Base-by-base conservation (phyloP, 2,329 filamentous ascomycete genomes). In the Nemania serpens region DNA sequence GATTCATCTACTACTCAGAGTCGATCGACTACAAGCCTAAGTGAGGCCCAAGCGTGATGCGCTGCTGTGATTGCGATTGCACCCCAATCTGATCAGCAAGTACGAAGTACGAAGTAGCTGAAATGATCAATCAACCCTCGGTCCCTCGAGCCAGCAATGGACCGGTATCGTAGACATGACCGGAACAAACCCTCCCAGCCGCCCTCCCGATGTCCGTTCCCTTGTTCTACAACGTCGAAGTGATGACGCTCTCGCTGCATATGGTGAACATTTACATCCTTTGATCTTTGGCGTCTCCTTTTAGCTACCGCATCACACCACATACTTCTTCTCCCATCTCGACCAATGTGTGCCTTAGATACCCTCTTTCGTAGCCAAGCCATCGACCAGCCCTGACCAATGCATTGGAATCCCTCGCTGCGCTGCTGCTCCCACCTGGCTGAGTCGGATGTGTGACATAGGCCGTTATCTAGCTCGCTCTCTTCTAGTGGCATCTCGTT, bases 391-490 rank as follows among this genome's bases (percentile, higher is more conserved):
- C 55, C 45, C 48, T 41, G 6, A 18, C n/a, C 33, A 39, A 18
- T 17, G 7, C 18, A 9, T 46, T 11, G 9, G 1, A 25, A 13
- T 37, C 5, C 33, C 48, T 10, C 20, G 34, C 37, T 2, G 33
- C 37, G 4, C 47, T 2, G 6, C 20, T 5, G 7, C 25, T 52
- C 33, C 48, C 39, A 51, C 49, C 48, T n/a, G 12, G 17, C 15
- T 46, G 5, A 18, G 18, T 63, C 65, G 67, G 34, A 72, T 72
- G 71, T 43, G 46, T 51, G 25, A 56, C 33, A 41, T 49, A 41
- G 54, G 64, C 58, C 62, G 51, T 22, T 18, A 18, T 62, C 59
- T 68, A 56, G 62, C 69, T 66, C 62, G 66, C 53, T 63, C 42
- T 33, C 49, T 46, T 25, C 50, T 45, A 20, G 55, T 52, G 55